phyloP scores from a whole-genome alignment of 2,329 filamentous ascomycete species.

The Aspergillus sp. region DNA sequence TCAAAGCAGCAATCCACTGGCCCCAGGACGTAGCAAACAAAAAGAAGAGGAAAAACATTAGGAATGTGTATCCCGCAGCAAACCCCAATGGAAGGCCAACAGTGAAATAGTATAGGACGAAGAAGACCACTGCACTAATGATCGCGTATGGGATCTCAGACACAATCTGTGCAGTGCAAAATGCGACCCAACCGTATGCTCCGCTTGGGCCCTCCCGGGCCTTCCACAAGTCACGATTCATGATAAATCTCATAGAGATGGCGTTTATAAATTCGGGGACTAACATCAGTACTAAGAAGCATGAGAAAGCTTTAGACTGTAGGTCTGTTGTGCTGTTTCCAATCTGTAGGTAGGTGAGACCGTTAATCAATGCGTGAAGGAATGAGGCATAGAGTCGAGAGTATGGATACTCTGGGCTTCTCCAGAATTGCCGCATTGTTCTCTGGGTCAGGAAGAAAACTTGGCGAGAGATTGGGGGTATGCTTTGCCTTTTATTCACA shows the following conservation, averaged over 20 bases:
- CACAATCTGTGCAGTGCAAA: constrained; percentile 66
- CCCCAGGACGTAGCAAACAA: constrained; percentile 71
- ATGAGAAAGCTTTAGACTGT: constrained; percentile 69
- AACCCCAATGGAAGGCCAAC: constrained; percentile 65
- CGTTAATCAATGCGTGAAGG: constrained; percentile 69
- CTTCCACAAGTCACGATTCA: constrained; percentile 67
- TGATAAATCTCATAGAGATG: constrained; percentile 69
- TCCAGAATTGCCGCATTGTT: constrained; percentile 68
- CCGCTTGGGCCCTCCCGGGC: constrained; percentile 67
- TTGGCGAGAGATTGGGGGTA: constrained; percentile 57
- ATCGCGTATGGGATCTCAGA: constrained; percentile 68
- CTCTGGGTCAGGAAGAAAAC: constrained; percentile 65
- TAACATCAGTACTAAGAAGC: constrained; percentile 61
- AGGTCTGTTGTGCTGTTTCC: constrained; percentile 65
- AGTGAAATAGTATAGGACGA: constrained; percentile 69
- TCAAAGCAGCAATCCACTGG: constrained; percentile 75
- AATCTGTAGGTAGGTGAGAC: constrained; percentile 70
- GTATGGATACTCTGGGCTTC: constrained; percentile 71
- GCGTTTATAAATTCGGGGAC: constrained; percentile 69
- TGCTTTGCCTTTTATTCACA: neutral
- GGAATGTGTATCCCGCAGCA: constrained; percentile 67
- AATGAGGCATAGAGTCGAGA: constrained; percentile 69
- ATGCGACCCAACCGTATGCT: constrained; percentile 71
- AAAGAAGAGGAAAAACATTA: constrained; percentile 73
- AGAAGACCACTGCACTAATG: constrained; percentile 63